Percentiles rank a stretch among this genome's conserved stretches.
Evolutionary conservation across 1,284 basidiomycete genomes (phyloP).

Genomic region (Fistulina hepatica): DNA sequence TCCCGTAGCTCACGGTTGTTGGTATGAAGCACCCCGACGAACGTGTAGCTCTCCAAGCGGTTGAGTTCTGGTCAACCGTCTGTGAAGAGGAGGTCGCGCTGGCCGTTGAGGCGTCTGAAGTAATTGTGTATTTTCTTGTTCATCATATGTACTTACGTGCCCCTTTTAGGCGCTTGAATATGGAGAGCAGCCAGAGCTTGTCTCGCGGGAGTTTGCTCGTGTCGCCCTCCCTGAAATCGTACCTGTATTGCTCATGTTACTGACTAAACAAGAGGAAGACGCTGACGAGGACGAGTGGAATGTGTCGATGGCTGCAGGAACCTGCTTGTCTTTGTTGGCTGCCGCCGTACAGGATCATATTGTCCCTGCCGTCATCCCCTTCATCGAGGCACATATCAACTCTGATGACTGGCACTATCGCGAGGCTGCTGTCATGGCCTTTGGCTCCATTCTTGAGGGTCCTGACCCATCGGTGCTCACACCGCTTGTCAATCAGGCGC

Average conservation of each 20-base stretch:
- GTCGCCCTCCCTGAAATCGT: slow-evolving; percentile 91
- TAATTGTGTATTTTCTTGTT: slow-evolving; percentile 24
- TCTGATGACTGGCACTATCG: slow-evolving; percentile 88
- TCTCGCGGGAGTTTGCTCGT: slow-evolving; percentile 89
- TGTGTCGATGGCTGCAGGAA: slow-evolving; percentile 95
- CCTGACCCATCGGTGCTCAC: slow-evolving; percentile 81
- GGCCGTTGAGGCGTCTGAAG: slow-evolving; percentile 87
- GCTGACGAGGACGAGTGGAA: slow-evolving; percentile 99
- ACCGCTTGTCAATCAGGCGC: slow-evolving; percentile 88
- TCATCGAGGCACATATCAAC: slow-evolving; percentile 96
- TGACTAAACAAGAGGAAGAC: slow-evolving; percentile 93
- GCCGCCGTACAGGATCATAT: slow-evolving; percentile 87
- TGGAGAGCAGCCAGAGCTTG: slow-evolving; percentile 80
- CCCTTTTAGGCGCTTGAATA: slow-evolving; percentile 70
- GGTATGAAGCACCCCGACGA: slow-evolving; percentile 96
- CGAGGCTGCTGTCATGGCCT: slow-evolving; percentile 97
- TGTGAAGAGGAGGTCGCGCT: slow-evolving; percentile 97
- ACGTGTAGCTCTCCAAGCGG: slow-evolving; percentile 87
- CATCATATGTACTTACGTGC: slow-evolving; percentile 6
- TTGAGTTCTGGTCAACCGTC: slow-evolving; percentile 99
- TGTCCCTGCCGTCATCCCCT: slow-evolving; percentile 90
- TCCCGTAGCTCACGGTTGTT: slow-evolving; percentile 80
- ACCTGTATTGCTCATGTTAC: slow-evolving; percentile 81
- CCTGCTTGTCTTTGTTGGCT: slow-evolving; percentile 83
- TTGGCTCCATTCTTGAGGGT: slow-evolving; percentile 95